A percentile compares a stretch with the other conserved stretches of the same genome.
phyloP scores from a whole-genome alignment of 176 grass and related monocot genomes.

The Guadua angustifolia region DNA sequence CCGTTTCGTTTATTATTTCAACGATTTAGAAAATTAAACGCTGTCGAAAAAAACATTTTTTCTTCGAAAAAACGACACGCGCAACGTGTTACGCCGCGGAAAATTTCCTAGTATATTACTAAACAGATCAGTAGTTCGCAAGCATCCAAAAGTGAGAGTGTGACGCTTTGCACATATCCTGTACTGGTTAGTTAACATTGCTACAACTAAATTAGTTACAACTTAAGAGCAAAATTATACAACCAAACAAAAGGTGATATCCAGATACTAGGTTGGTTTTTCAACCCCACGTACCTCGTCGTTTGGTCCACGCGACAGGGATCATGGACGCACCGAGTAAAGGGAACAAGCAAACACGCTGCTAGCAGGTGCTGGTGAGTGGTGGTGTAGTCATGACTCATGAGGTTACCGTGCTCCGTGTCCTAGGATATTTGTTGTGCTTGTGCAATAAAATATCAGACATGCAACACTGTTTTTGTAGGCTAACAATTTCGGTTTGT shows the following conservation, averaged over 20 bases:
- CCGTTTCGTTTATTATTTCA: no score
- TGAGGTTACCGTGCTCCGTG: background rate
- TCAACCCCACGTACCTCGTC: background rate
- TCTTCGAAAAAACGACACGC: no score
- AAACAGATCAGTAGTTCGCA: no score
- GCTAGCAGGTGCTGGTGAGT: background rate
- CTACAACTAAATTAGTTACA: no score
- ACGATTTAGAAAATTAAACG: no score
- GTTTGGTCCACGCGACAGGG: background rate
- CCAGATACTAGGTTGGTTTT: background rate
- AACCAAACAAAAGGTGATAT: background rate
- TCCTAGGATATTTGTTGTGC: background rate
- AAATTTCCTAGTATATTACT: no score
- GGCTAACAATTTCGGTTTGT: no score
- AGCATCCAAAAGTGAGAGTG: no score
- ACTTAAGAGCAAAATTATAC: background rate
- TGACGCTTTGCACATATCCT: no score
- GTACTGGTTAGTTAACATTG: no score
- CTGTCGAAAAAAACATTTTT: no score
- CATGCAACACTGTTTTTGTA: background rate
- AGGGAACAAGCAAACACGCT: conserved; percentile 22
- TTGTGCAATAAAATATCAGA: background rate
- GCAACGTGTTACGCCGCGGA: no score
- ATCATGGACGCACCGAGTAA: background rate
- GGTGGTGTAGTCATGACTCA: background rate